phyloP scores from a whole-genome alignment of 345 rosid species.

The Brassica juncea region DNA sequence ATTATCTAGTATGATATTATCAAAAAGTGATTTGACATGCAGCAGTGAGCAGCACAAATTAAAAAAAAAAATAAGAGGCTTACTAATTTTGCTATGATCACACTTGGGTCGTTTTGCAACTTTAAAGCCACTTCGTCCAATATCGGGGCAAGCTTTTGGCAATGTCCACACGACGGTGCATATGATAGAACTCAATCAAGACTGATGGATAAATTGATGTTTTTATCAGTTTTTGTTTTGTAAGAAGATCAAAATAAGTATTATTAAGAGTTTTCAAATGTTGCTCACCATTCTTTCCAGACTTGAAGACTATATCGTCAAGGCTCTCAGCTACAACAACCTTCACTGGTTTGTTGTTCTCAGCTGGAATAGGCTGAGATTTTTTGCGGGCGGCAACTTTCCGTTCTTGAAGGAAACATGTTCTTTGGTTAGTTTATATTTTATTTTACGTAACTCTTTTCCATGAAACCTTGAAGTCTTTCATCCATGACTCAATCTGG shows the following conservation, averaged over 20 bases:
- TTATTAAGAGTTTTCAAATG: no score
- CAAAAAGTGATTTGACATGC: no score
- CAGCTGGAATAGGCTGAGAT: conserved; percentile 91
- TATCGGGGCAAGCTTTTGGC: conserved; percentile 86
- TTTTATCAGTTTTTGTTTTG: background rate
- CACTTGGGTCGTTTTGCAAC: conserved; percentile 55
- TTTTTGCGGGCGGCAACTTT: conserved; percentile 60
- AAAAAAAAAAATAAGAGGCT: conserved; percentile 26
- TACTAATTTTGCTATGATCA: conserved; percentile 82
- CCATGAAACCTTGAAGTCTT: conserved; percentile 69
- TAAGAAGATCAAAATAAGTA: no score
- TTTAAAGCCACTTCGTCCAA: conserved; percentile 90
- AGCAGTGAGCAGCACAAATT: no score
- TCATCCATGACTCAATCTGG: conserved; percentile 78
- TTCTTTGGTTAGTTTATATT: background rate
- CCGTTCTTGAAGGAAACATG: conserved; percentile 66
- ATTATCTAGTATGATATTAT: background rate
- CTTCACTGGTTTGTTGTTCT: conserved; percentile 82
- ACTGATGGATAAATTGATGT: conserved; percentile 41
- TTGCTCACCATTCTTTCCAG: conserved; percentile 79
- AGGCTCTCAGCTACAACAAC: conserved; percentile 90
- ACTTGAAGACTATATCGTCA: conserved; percentile 67
- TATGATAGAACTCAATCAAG: conserved; percentile 69
- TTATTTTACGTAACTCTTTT: no score
- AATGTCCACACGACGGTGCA: conserved; percentile 99